phyloP scores from a whole-genome alignment of 2,329 filamentous ascomycete species.

The Stagonosporopsis cucurbitacearum region DNA sequence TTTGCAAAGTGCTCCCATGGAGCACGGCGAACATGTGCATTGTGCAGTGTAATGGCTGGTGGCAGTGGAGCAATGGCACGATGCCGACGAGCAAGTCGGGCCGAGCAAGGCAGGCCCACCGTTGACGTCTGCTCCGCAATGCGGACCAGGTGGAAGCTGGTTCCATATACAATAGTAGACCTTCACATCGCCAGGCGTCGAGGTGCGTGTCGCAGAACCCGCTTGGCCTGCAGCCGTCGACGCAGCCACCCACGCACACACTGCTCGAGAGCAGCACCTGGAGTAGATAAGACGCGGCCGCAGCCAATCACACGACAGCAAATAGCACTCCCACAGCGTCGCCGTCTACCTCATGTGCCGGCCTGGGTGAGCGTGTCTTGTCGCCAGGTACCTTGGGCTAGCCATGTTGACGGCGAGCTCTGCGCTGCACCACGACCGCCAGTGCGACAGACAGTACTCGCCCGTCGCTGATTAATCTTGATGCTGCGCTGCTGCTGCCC shows the following conservation, averaged over 20 bases:
- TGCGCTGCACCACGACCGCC: constrained; percentile 23
- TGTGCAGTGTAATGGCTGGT: background rate
- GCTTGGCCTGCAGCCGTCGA: constrained; percentile 15
- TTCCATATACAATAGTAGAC: background rate
- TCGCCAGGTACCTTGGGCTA: constrained; percentile 15
- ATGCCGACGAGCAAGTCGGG: background rate
- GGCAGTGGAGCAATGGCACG: constrained; percentile 2
- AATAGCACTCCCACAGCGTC: constrained; percentile 4
- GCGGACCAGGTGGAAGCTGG: constrained; percentile 4
- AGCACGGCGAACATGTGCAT: background rate
- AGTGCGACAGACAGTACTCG: constrained; percentile 9
- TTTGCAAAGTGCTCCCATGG: background rate
- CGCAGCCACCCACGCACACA: background rate
- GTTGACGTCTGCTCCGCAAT: constrained; percentile 14
- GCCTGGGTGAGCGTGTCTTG: constrained; percentile 13
- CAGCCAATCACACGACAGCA: constrained; percentile 21
- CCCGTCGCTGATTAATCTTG: constrained; percentile 34
- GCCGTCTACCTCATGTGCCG: constrained; percentile 17
- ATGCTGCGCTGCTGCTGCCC: constrained; percentile 22
- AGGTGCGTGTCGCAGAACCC: background rate
- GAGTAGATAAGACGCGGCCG: constrained; percentile 22
- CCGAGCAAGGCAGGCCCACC: constrained; percentile 14
- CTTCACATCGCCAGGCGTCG: background rate
- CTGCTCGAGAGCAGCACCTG: background rate
- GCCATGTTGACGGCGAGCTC: constrained; percentile 26